A percentile compares a stretch with the other conserved stretches of the same genome.
Evolutionary conservation across 2,329 filamentous ascomycete species (phyloP).

Genomic region (Didymella keratinophila): DNA sequence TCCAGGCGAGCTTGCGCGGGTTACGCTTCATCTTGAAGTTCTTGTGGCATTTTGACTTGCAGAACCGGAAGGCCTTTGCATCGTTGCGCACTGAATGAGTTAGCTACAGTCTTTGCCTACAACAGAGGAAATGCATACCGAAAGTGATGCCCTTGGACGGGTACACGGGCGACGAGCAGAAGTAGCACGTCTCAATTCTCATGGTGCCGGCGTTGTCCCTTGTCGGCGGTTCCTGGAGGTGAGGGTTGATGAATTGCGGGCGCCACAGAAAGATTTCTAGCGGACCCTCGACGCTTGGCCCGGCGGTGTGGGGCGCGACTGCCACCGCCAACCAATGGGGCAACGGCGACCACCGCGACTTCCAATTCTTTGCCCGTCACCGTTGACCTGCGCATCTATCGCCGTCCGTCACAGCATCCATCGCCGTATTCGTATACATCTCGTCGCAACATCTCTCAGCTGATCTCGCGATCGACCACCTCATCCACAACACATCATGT

Average conservation of each 20-base stretch:
- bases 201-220: constrained; percentile 31
- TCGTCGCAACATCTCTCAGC: not conserved
- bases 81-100: constrained; percentile 53
- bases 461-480: not conserved
- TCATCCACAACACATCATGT: constrained; percentile 56
- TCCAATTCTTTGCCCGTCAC: constrained; percentile 25
- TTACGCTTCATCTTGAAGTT: constrained; percentile 98
- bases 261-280: constrained; percentile 29
- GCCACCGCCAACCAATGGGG: constrained; percentile 16
- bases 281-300: constrained; percentile 20
- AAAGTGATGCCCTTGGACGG: constrained; percentile 65
- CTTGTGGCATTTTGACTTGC: constrained; percentile 66
- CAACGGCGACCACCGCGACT: constrained; percentile 28
- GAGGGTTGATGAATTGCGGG: constrained; percentile 22
- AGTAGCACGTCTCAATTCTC: constrained; percentile 64
- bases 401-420: constrained; percentile 14
- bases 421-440: not conserved
- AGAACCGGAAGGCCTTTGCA: constrained; percentile 71
- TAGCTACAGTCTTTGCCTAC: not conserved
- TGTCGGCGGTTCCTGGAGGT: constrained; percentile 17
- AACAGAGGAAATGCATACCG: constrained; percentile 60
- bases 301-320: constrained; percentile 21
- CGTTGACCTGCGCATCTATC: constrained; percentile 9
- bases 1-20: constrained; percentile 92
- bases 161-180: constrained; percentile 69